These are phyloP conservation scores for Trichomonas tenax DNA, from an alignment of 208 protist genomes.

Conservation along the genomic window DNA sequence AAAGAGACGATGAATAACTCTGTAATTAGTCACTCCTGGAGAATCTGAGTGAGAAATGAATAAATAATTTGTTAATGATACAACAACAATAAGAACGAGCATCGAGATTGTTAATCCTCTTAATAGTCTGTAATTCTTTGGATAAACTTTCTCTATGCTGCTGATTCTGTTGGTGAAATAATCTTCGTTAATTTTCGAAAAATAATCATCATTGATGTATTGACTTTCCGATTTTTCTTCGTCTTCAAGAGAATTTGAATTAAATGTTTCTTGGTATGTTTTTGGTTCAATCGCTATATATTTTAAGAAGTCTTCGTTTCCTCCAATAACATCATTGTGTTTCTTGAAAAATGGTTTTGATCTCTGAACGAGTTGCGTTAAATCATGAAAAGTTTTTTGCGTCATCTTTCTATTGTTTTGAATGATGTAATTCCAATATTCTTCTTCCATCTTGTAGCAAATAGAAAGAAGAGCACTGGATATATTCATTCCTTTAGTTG, in stretches of 20 bases:
- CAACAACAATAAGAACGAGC: background rate
- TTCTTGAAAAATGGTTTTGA: background rate
- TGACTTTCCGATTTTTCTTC: background rate
- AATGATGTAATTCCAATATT: background rate
- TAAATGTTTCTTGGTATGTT: background rate
- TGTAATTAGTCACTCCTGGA: background rate
- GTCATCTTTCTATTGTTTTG: background rate
- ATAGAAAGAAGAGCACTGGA: background rate
- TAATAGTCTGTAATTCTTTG: background rate
- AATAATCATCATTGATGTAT: background rate
- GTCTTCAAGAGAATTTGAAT: background rate
- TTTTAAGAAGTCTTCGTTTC: background rate
- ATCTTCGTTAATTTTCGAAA: background rate
- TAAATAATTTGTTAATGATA: background rate
- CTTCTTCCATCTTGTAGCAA: background rate
- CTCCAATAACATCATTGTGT: background rate
- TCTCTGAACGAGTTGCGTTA: background rate
- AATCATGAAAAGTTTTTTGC: background rate
- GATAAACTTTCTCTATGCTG: background rate
- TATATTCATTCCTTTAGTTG: background rate
- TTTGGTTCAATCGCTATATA: background rate
- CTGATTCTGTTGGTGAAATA: background rate
- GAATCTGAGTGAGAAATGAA: background rate
- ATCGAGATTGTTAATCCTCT: background rate
- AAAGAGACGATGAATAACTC: background rate